phyloP scores from a whole-genome alignment of 2,329 filamentous ascomycete species.

The Aspergillus aculeatus region DNA sequence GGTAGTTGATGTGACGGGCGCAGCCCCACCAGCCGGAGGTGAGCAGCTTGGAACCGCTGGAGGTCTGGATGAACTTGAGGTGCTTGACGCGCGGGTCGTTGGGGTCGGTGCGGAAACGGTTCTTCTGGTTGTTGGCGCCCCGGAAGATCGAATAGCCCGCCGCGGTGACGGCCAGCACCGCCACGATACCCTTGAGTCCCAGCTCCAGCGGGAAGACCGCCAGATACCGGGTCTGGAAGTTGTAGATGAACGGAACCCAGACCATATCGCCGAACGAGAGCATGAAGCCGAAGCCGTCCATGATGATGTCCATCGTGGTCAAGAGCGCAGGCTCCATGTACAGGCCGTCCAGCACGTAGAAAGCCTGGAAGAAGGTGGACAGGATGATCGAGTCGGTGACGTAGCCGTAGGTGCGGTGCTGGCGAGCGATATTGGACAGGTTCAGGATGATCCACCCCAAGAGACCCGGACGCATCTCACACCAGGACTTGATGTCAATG shows the following conservation, averaged over 20 bases:
- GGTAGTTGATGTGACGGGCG: constrained; percentile 91
- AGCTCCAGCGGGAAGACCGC: constrained; percentile 78
- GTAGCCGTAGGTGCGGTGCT: constrained; percentile 80
- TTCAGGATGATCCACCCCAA: constrained; percentile 86
- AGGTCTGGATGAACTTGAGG: constrained; percentile 82
- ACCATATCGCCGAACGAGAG: constrained; percentile 86
- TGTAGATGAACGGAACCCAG: constrained; percentile 91
- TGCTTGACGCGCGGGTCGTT: constrained; percentile 74
- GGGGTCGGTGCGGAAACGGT: constrained; percentile 85
- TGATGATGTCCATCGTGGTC: constrained; percentile 92
- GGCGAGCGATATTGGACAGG: constrained; percentile 78
- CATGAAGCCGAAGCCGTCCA: constrained; percentile 95
- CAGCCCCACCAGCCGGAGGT: constrained; percentile 90
- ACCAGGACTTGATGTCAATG: constrained; percentile 85
- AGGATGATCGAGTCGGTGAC: constrained; percentile 84
- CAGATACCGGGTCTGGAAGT: constrained; percentile 79
- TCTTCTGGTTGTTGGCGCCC: constrained; percentile 91
- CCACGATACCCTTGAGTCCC: constrained; percentile 63
- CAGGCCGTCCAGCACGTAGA: constrained; percentile 82
- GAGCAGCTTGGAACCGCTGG: constrained; percentile 75
- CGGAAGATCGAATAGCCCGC: constrained; percentile 90
- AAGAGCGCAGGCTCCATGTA: constrained; percentile 86
- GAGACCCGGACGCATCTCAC: constrained; percentile 88
- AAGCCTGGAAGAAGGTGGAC: constrained; percentile 70
- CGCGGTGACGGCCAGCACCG: constrained; percentile 65